Conservation (phyloP, 495 filamentous ascomycete species). For the Hypomontagnella monticulosa region DNA sequence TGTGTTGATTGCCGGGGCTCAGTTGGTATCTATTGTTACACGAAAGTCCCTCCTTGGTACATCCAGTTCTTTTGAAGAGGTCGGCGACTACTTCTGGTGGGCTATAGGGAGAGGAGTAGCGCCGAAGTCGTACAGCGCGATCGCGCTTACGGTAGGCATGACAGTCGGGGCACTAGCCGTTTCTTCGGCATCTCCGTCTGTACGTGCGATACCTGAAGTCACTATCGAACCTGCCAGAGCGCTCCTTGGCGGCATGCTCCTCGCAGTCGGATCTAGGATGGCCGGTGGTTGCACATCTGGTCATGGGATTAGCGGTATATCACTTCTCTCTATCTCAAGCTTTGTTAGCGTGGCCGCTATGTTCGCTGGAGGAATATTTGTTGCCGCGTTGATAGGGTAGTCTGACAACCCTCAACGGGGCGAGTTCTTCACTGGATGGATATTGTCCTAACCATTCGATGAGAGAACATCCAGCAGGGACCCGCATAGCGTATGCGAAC, state of each 20-base stretch:
- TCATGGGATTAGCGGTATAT: slow-evolving; percentile 67
- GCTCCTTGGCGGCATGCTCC: slow-evolving; percentile 58
- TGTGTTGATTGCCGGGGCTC: slow-evolving; percentile 59
- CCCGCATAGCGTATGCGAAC: not conserved
- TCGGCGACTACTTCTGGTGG: slow-evolving; percentile 58
- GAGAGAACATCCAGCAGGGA: not conserved
- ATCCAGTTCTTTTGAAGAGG: slow-evolving; percentile 62
- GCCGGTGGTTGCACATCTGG: slow-evolving; percentile 68
- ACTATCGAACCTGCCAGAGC: slow-evolving; percentile 47
- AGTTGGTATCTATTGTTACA: slow-evolving; percentile 55
- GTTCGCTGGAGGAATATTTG: slow-evolving; percentile 56
- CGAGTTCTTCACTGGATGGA: not conserved
- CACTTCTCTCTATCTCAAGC: slow-evolving; percentile 60
- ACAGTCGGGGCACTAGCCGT: slow-evolving; percentile 51
- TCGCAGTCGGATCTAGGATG: slow-evolving; percentile 63
- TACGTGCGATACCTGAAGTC: slow-evolving; percentile 33
- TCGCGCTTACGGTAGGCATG: slow-evolving; percentile 59
- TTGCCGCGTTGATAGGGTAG: slow-evolving; percentile 21
- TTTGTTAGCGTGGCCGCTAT: slow-evolving; percentile 60
- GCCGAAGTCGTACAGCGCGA: slow-evolving; percentile 46
- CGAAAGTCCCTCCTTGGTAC: slow-evolving; percentile 59
- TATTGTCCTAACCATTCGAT: not conserved
- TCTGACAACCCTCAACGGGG: not conserved
- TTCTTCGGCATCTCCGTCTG: slow-evolving; percentile 40
- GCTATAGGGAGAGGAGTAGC: slow-evolving; percentile 37